These are phyloP conservation scores for Radiomyces spectabilis DNA, from an alignment of 192 early-diverging fungal species.

Conservation along the genomic window DNA sequence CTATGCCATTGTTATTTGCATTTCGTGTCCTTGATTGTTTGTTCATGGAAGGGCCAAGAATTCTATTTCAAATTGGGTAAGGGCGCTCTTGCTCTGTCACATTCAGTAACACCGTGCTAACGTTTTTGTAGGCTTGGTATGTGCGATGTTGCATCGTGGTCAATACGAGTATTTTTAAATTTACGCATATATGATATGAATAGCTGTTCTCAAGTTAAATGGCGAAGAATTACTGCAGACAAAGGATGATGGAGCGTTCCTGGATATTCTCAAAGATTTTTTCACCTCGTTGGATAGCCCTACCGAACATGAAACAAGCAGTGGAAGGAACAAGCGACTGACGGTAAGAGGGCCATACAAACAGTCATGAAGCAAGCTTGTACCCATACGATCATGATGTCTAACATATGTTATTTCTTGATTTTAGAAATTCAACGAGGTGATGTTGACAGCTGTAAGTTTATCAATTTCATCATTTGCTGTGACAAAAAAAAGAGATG, in stretches of 20 bases:
- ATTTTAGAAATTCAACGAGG: conserved; percentile 71
- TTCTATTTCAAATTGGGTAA: conserved; percentile 67
- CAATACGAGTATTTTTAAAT: no score
- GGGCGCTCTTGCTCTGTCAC: not conserved
- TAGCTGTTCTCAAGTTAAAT: conserved; percentile 90
- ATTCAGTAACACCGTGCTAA: not conserved
- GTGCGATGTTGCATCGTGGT: no score
- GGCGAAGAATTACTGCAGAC: conserved; percentile 63
- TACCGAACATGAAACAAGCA: conserved; percentile 51
- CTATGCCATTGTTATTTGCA: conserved; percentile 85
- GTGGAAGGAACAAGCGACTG: conserved; percentile 46
- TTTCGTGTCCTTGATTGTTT: conserved; percentile 92
- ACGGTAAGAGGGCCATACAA: conserved; percentile 25
- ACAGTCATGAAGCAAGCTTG: not conserved
- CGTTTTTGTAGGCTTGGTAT: not conserved
- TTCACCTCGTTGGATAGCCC: conserved; percentile 76
- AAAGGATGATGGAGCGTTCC: conserved; percentile 68
- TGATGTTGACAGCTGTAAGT: conserved; percentile 71
- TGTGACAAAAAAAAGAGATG: no score
- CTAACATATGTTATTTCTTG: not conserved
- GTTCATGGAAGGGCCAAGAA: conserved; percentile 93
- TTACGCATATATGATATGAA: no score
- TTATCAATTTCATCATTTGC: not conserved
- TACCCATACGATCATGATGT: no score
- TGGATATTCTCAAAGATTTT: conserved; percentile 82